phyloP scores from a whole-genome alignment of 1,284 basidiomycete genomes.

The Microbotryum lychnidis-dioicae region DNA sequence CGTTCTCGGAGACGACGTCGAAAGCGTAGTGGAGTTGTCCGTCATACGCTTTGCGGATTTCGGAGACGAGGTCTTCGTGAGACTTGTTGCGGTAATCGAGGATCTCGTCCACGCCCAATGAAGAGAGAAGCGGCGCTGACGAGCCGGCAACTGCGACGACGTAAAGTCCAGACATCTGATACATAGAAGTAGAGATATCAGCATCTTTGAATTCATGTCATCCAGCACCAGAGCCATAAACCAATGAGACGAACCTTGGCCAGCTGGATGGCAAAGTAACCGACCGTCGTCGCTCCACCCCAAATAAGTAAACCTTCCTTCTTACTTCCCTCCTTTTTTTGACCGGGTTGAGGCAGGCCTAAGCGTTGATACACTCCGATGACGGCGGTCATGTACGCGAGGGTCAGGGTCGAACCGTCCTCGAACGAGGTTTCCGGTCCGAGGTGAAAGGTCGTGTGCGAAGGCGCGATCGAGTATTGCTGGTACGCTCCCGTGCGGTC shows the following conservation, averaged over 20 bases:
- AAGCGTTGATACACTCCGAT: conserved; percentile 38
- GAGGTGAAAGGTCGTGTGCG: conserved; percentile 31
- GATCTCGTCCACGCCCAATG: conserved; percentile 35
- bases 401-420: conserved; percentile 38
- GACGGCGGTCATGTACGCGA: conserved; percentile 40
- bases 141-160: conserved; percentile 39
- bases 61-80: conserved; percentile 19
- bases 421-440: conserved; percentile 36
- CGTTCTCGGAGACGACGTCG: conserved; percentile 28
- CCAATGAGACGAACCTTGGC: conserved; percentile 28
- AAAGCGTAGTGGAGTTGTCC: conserved; percentile 30
- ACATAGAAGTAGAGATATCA: background rate
- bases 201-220: no score
- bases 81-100: conserved; percentile 37
- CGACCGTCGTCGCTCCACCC: conserved; percentile 40
- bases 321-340: conserved; percentile 2
- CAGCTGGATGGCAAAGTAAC: conserved; percentile 39
- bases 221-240: conserved; percentile 4
- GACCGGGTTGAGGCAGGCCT: conserved; percentile 23
- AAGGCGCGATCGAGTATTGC: conserved; percentile 32
- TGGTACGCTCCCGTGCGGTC: conserved; percentile 34
- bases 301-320: conserved; percentile 36
- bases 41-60: conserved; percentile 14
- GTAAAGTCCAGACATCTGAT: conserved; percentile 32
- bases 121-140: conserved; percentile 23